These are phyloP conservation scores for Suillus fuscotomentosus DNA, from an alignment of 768 basidiomycete genomes.

Conservation along the genomic window DNA sequence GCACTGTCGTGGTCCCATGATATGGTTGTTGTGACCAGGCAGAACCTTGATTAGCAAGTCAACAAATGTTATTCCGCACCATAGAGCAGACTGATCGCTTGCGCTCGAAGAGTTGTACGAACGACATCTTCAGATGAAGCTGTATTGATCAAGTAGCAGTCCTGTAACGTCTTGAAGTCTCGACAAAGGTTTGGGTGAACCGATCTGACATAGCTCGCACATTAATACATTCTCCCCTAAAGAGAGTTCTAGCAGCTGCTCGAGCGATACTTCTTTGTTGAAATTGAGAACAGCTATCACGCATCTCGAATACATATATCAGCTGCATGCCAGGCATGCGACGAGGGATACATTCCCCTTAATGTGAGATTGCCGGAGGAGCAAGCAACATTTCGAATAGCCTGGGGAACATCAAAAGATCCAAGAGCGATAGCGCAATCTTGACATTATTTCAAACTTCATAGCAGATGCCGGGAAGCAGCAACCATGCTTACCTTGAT, in stretches of 20 bases:
- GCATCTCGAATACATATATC: conserved; percentile 45
- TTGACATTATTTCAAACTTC: no score
- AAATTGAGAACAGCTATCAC: conserved; percentile 66
- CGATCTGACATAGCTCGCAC: conserved; percentile 30
- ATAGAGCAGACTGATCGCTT: conserved; percentile 49
- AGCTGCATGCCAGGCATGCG: background rate
- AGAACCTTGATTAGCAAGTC: conserved; percentile 48
- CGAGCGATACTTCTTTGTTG: conserved; percentile 72
- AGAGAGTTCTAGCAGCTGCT: conserved; percentile 60
- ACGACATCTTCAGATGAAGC: conserved; percentile 15
- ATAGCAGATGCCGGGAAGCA: no score
- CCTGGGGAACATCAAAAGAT: no score
- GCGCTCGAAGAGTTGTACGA: conserved; percentile 45
- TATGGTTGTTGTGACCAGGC: conserved; percentile 66
- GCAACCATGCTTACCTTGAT: no score
- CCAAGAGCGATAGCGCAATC: no score
- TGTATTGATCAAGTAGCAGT: conserved; percentile 38
- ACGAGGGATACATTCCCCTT: no score
- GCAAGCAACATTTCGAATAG: no score
- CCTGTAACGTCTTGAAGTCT: conserved; percentile 59
- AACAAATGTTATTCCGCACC: background rate
- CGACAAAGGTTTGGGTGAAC: conserved; percentile 1
- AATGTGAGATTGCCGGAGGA: no score
- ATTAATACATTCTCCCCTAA: conserved; percentile 73
- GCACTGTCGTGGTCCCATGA: conserved; percentile 48